Evolutionary conservation across 78 protist genomes (phyloP), one percentile per base, ranked within the genome.

Genomic region (Ministeria vibrans): DNA sequence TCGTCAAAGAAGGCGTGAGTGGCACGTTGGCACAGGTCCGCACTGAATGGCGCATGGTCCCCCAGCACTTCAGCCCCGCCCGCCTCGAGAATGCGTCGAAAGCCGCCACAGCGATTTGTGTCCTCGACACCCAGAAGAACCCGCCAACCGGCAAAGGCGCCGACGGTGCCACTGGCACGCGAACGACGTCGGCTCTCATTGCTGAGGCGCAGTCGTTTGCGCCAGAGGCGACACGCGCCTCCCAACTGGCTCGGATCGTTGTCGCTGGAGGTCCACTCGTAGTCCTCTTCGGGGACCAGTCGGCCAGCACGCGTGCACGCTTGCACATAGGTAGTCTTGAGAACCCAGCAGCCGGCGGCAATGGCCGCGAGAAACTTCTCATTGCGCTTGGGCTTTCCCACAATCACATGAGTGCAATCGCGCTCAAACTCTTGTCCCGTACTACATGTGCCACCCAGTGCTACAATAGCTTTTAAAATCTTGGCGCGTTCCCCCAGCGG

Each of bases 1-100:
- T 7, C 41, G 71, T 63, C 71, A 41, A 63, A 11, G 41, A 63
- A 63, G 1, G 71, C 71, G 71, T 63, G 71, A 34, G 71, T 63
- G 34, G 15, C 9, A 49, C 9, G 55, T n/a, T n/a, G n/a, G n/a
- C n/a, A n/a, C 55, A 49, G 71, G 43, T 4, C 20, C 7, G 39
- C 41, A 2, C 43, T 25, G 43, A 41, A 41, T 4, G 3, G 42
- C 18, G 39, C 32, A 63, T 7, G 43, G 13, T 63, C 71, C 43
- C 71, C 13, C 3, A 63, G 43, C 43, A 63, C 71, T 4, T 5
- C 42, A 20, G 71, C 71, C 25, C 71, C 71, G 41, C 71, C 71
- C 41, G 6, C 71, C 34, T 7, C 23, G 39, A 63, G 71, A 34
- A 63, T 7, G 13, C 32, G 23, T 7, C 34, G 71, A 34, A 63